Evolutionary conservation across 148 eudicot species (phyloP).

Genomic region (Diospyros lotus): DNA sequence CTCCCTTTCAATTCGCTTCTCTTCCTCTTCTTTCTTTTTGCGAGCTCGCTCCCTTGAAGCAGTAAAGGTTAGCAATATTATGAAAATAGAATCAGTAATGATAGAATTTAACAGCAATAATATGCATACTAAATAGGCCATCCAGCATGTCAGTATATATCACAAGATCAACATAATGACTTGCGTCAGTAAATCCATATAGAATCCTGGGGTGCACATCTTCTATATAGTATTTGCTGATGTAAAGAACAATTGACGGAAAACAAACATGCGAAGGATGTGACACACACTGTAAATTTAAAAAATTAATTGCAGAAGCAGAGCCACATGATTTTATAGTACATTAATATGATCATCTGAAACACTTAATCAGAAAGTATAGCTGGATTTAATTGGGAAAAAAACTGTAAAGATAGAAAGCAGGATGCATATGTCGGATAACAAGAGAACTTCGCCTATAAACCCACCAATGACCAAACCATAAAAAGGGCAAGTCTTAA

Average conservation of each 20-base stretch:
- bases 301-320: background rate
- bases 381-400: background rate
- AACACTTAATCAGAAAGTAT: background rate
- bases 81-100: background rate
- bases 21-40: conserved; percentile 99
- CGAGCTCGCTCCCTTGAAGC: conserved; percentile 81
- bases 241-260: background rate
- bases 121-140: background rate
- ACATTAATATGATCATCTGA: background rate
- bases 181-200: too few species aligned
- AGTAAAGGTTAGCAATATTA: background rate
- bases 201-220: too few species aligned
- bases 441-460: background rate
- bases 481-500: background rate
- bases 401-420: background rate
- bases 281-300: background rate
- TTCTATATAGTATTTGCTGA: too few species aligned
- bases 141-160: too few species aligned
- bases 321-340: background rate
- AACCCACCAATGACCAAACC: background rate
- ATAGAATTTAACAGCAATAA: background rate
- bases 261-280: background rate
- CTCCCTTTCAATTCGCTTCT: conserved; percentile 81
- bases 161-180: too few species aligned
- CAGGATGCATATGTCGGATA: background rate